Conservation (phyloP, 2,329 filamentous ascomycete genomes). For the Paracorniculantispora psalliotae region DNA sequence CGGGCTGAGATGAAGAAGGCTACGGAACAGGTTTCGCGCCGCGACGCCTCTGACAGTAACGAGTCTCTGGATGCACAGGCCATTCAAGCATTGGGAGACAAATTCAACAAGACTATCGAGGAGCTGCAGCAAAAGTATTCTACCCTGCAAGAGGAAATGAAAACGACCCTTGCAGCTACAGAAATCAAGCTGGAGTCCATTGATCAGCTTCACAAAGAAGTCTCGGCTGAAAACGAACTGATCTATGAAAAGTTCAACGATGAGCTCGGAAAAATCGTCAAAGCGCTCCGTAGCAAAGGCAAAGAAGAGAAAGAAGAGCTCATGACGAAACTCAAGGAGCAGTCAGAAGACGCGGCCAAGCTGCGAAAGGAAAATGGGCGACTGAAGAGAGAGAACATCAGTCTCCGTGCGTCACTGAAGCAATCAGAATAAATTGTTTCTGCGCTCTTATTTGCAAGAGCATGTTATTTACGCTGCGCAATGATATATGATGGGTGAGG, state of each 20-base stretch:
- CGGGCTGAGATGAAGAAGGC: constrained; percentile 3
- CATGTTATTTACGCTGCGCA: constrained; percentile 14
- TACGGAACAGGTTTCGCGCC: not conserved
- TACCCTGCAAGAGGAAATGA: constrained; percentile 64
- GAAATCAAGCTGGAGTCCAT: constrained; percentile 77
- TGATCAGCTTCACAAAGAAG: constrained; percentile 84
- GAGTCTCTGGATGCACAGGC: constrained; percentile 34
- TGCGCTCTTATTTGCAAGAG: constrained; percentile 8
- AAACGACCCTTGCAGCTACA: constrained; percentile 64
- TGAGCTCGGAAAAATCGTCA: constrained; percentile 80
- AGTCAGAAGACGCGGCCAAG: constrained; percentile 69
- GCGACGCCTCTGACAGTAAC: constrained; percentile 34
- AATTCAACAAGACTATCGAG: constrained; percentile 54
- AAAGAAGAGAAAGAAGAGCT: constrained; percentile 78
- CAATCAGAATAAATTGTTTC: constrained; percentile 27
- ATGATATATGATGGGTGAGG: constrained; percentile 14
- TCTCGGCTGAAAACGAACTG: constrained; percentile 85
- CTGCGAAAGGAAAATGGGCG: constrained; percentile 82
- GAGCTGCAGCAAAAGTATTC: constrained; percentile 58
- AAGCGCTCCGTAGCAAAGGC: constrained; percentile 65
- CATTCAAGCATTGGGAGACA: constrained; percentile 62
- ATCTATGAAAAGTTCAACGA: constrained; percentile 88
- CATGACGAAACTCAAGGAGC: constrained; percentile 63
- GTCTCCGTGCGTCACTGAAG: constrained; percentile 54
- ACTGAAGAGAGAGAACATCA: constrained; percentile 76